phyloP scores from a whole-genome alignment of 352 stramenopile genomes.

The Phytophthora podocarpi region DNA sequence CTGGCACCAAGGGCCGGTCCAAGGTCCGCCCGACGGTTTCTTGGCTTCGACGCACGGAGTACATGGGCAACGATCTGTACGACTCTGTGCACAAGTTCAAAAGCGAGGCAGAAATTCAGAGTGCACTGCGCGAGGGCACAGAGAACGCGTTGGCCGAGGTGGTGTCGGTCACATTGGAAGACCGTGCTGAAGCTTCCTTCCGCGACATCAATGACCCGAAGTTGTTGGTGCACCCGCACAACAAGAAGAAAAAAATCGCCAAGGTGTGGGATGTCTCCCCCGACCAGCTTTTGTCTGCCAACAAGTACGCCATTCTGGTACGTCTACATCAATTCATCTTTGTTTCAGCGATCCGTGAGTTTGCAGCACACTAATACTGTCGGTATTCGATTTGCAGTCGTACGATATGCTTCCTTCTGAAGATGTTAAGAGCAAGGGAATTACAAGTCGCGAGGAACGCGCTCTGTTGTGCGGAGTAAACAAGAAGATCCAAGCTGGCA shows the following conservation, averaged over 20 bases:
- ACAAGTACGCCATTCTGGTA: conserved; percentile 87
- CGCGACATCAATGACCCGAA: conserved; percentile 66
- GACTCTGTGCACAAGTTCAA: conserved; percentile 89
- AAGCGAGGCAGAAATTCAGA: conserved; percentile 87
- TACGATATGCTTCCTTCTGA: conserved; percentile 87
- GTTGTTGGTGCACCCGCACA: conserved; percentile 80
- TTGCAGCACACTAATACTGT: conserved; percentile 1
- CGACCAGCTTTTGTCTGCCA: conserved; percentile 74
- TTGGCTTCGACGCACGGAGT: conserved; percentile 84
- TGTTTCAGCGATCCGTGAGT: background rate
- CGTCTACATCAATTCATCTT: conserved; percentile 9
- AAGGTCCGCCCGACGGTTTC: conserved; percentile 78
- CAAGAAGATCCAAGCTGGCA: conserved; percentile 60
- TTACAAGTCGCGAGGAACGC: conserved; percentile 69
- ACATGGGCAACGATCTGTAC: conserved; percentile 88
- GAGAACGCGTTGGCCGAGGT: conserved; percentile 82
- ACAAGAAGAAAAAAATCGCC: conserved; percentile 80
- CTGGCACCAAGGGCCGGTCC: conserved; percentile 49
- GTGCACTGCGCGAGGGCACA: conserved; percentile 76
- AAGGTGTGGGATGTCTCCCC: conserved; percentile 87
- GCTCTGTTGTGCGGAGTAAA: conserved; percentile 76
- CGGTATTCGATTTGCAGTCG: conserved; percentile 42
- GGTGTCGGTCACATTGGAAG: conserved; percentile 68
- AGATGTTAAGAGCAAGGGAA: conserved; percentile 77
- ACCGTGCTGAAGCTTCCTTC: conserved; percentile 85